Conservation (phyloP, 2,329 filamentous ascomycete species). For the Alternaria gaisen region DNA sequence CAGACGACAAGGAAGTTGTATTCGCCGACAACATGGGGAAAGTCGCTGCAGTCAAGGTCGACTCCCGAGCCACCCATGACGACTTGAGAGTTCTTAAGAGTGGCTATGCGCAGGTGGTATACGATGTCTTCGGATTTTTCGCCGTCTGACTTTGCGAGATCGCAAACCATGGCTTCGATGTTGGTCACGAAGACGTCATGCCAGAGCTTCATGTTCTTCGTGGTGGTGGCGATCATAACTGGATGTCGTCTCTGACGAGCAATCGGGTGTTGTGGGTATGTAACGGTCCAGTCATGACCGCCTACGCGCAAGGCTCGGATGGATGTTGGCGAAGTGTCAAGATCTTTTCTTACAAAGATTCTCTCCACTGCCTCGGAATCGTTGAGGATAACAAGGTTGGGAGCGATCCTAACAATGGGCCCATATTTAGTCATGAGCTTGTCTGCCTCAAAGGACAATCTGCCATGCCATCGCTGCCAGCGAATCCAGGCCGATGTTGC, state of each 20-base stretch:
- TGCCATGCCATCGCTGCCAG: slow-evolving; percentile 32
- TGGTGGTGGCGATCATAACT: slow-evolving; percentile 33
- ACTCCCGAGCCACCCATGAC: slow-evolving; percentile 31
- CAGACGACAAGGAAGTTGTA: slow-evolving; percentile 35
- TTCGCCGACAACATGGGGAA: slow-evolving; percentile 29
- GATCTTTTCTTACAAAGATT: slow-evolving; percentile 27
- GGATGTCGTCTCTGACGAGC: slow-evolving; percentile 27
- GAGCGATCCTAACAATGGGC: slow-evolving; percentile 29
- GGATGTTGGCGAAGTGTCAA: slow-evolving; percentile 30
- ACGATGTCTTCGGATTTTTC: slow-evolving; percentile 29
- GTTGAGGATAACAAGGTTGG: slow-evolving; percentile 30
- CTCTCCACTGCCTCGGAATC: slow-evolving; percentile 28
- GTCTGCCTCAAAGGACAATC: slow-evolving; percentile 29
- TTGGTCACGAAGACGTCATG: slow-evolving; percentile 24
- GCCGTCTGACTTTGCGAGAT: slow-evolving; percentile 22
- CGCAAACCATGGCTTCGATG: slow-evolving; percentile 27
- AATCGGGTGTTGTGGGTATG: slow-evolving; percentile 31
- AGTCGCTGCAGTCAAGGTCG: slow-evolving; percentile 22
- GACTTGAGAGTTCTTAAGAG: slow-evolving; percentile 29
- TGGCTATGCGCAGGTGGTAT: slow-evolving; percentile 30
- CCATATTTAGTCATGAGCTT: slow-evolving; percentile 29
- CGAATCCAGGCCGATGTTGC: slow-evolving; percentile 29
- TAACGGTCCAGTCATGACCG: slow-evolving; percentile 33
- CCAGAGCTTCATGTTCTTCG: slow-evolving; percentile 28
- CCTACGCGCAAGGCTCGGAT: slow-evolving; percentile 31